Conservation (phyloP, 2,329 filamentous ascomycete species). For the Fusarium aywerte region DNA sequence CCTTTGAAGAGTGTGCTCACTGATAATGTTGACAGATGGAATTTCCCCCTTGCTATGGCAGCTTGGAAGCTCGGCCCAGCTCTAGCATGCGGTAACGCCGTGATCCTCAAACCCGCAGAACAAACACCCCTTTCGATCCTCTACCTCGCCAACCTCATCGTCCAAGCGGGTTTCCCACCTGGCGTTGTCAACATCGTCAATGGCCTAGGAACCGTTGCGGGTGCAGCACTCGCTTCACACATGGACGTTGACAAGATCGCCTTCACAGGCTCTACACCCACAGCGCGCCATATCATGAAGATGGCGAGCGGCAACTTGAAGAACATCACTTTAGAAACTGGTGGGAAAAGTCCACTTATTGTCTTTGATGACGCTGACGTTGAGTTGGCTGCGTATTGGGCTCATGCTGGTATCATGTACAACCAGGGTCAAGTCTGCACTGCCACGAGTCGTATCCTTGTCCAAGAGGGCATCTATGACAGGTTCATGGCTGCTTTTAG, state of each 20-base stretch:
- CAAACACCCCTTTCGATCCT: constrained; percentile 74
- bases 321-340: constrained; percentile 74
- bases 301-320: constrained; percentile 73
- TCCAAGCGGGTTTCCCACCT: constrained; percentile 79
- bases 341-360: constrained; percentile 72
- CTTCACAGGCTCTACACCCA: constrained; percentile 80
- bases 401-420: constrained; percentile 62
- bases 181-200: constrained; percentile 83
- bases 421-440: constrained; percentile 75
- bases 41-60: constrained; percentile 65
- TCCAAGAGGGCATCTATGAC: constrained; percentile 70
- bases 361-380: constrained; percentile 74
- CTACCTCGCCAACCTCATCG: constrained; percentile 73
- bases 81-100: constrained; percentile 70
- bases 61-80: constrained; percentile 81
- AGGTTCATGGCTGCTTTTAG: constrained; percentile 63
- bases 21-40: constrained; percentile 60
- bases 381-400: constrained; percentile 73
- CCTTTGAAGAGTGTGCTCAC: accelerated
- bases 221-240: constrained; percentile 74
- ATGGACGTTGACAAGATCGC: constrained; percentile 78
- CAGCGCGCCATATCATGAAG: constrained; percentile 81
- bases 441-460: constrained; percentile 71
- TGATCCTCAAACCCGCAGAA: constrained; percentile 74
- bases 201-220: constrained; percentile 74